These are phyloP conservation scores for Coemansia sp. DNA, from an alignment of 371 early-diverging fungal species.

Conservation along the genomic window DNA sequence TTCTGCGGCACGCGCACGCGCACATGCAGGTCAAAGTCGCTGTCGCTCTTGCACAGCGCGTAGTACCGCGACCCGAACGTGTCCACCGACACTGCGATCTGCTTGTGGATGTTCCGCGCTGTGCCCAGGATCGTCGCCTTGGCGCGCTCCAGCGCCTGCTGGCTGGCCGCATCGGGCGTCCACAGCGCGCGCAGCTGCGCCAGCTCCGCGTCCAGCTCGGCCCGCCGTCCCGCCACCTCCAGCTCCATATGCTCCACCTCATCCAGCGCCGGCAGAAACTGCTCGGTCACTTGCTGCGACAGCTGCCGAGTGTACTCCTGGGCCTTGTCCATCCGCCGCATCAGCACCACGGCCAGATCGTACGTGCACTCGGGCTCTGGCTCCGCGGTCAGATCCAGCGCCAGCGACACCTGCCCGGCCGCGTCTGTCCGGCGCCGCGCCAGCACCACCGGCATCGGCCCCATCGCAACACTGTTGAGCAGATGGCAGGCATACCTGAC, in stretches of 20 bases:
- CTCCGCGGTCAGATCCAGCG: slow-evolving; percentile 1
- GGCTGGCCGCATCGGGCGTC: slow-evolving; percentile 1
- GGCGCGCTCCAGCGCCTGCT: background rate
- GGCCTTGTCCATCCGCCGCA: background rate
- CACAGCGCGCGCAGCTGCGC: background rate
- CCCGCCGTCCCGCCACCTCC: background rate
- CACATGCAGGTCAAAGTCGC: slow-evolving; percentile 33
- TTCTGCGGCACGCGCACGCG: background rate
- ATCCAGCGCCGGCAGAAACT: slow-evolving; percentile 3
- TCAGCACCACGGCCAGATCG: background rate
- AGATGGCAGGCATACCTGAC: background rate
- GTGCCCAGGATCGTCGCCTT: background rate
- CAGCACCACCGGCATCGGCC: background rate
- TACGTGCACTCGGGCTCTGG: background rate
- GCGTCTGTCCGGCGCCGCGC: slow-evolving; percentile 9
- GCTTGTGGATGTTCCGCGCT: background rate
- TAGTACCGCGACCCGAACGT: slow-evolving; percentile 39
- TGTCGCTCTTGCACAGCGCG: slow-evolving; percentile 20
- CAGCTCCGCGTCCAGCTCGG: slow-evolving; percentile 2
- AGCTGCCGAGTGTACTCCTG: background rate
- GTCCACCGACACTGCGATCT: background rate
- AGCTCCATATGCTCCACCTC: background rate
- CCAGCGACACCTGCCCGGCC: slow-evolving; percentile 4
- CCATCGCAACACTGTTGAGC: background rate
- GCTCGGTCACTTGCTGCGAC: background rate